Base-by-base conservation (phyloP, 164 flowering plant species). In the Buxus sempervirens region DNA sequence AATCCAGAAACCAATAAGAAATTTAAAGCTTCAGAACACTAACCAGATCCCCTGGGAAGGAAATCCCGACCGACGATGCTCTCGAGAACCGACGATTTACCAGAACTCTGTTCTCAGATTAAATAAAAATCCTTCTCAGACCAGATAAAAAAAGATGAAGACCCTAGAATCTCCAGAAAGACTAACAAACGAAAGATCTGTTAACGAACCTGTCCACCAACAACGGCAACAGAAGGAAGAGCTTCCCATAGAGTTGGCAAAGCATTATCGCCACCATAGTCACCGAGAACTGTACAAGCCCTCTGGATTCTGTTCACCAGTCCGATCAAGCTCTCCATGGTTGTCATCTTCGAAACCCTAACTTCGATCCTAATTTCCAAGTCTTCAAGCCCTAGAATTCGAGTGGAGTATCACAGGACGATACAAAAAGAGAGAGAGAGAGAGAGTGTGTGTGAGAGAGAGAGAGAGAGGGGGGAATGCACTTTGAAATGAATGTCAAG, bases 211-310 rank as follows among this genome's bases (percentile, higher is more conserved):
- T 91, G 97, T 51, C 97, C 97, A 57, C 98, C 98, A 56, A 92
- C 98, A 56, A 92, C 98, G 67, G 96, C 96, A 14, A 92, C 93
- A 23, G 96, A 79, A 48, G 98, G 98, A 28, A 92, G 94, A 65
- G 94, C 85, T 67, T 90, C 98, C 96, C 96, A 88, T 7, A 92
- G 95, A 61, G 97, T 87, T 23, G 93, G 84, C 66, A 88, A 80
- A 13, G 90, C 66, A 75, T 63, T 57, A 56, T 82, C 86, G 21
- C 80, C 89, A 49, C 90, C 92, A 48, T 95, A 14, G 54, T 87
- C 91, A 6, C 89, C 89, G 66, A 87, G 91, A 15, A 82, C 81
- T 5, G 91, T 85, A 65, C 91, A 87, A 9, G 88, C 89, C 62
- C 86, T 72, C 80, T 87, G 91, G 20, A 87, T 81, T 25, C 86